Percentiles rank a stretch among this genome's conserved stretches.
Conservation (phyloP, 2,329 filamentous ascomycete species). For the Apiospora hydei region DNA sequence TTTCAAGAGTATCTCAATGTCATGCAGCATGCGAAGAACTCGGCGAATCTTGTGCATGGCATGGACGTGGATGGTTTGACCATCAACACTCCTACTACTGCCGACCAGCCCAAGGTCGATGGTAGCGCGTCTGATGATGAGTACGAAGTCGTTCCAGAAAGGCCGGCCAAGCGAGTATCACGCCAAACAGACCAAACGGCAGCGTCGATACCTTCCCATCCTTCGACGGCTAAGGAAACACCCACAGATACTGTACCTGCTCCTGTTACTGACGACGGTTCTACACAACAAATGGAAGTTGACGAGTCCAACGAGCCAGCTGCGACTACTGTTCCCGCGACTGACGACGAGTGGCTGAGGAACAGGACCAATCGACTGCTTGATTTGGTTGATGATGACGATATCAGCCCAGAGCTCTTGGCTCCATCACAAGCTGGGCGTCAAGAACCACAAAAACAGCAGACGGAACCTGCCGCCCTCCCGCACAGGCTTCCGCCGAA, state of each 20-base stretch:
- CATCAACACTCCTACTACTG: constrained; percentile 27
- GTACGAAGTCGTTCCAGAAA: constrained; percentile 71
- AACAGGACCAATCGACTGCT: constrained; percentile 86
- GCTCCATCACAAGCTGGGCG: background rate
- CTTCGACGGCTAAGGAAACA: background rate
- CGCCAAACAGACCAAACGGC: constrained; percentile 40
- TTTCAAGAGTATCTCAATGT: constrained; percentile 85
- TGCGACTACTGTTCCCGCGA: constrained; percentile 49
- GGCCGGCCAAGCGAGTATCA: constrained; percentile 56
- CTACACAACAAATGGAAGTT: background rate
- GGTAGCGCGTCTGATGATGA: constrained; percentile 75
- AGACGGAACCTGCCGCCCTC: constrained; percentile 8
- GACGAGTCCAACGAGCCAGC: constrained; percentile 13
- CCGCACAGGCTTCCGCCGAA: constrained; percentile 22
- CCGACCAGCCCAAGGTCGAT: constrained; percentile 50
- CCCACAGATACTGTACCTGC: background rate
- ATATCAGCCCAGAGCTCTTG: constrained; percentile 39
- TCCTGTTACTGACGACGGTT: background rate
- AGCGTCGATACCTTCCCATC: background rate
- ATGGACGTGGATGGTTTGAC: constrained; percentile 35
- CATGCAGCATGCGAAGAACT: constrained; percentile 72
- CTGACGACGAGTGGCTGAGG: constrained; percentile 90
- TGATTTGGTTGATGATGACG: constrained; percentile 81
- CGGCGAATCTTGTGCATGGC: constrained; percentile 69
- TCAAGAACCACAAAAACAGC: background rate